These are phyloP conservation scores for Nakaseomyces sp. DNA, from an alignment of 1,139 yeast genomes.

Conservation along the genomic window DNA sequence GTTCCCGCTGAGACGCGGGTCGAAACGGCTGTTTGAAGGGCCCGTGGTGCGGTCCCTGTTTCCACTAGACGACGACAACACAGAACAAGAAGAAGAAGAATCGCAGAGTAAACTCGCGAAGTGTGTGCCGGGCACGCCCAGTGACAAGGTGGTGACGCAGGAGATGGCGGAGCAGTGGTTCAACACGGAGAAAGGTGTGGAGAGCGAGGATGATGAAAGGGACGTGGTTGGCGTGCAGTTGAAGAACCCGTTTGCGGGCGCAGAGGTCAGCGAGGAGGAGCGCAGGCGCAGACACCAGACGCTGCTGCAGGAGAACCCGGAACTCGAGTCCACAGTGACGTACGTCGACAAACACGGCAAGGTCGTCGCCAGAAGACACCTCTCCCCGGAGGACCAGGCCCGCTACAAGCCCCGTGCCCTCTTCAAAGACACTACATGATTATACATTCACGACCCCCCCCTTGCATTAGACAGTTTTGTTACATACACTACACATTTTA, in stretches of 20 bases:
- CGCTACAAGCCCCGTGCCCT: conserved; percentile 18
- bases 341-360: conserved; percentile 21
- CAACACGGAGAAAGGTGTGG: conserved; percentile 9
- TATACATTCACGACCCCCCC: too few relatives aligned
- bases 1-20: conserved; percentile 9
- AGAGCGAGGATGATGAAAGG: conserved; percentile 10
- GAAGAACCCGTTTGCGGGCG: conserved; percentile 22
- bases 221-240: background rate
- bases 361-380: conserved; percentile 11
- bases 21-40: conserved; percentile 2
- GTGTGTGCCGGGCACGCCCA: conserved; percentile 24
- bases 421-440: conserved; percentile 10
- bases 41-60: background rate
- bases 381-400: conserved; percentile 15
- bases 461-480: too few relatives aligned
- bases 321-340: conserved; percentile 16
- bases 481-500: too few relatives aligned
- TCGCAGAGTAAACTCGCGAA: conserved; percentile 8
- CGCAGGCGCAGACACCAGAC: conserved; percentile 11
- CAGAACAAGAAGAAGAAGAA: too few relatives aligned
- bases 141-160: conserved; percentile 22
- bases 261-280: conserved; percentile 12
- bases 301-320: conserved; percentile 18
- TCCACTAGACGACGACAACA: too few relatives aligned
- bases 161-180: conserved; percentile 20